A percentile compares a stretch with the other conserved stretches of the same genome.
phyloP scores from a whole-genome alignment of 2,329 filamentous ascomycete genomes.

The Cordyceps cateniannulata region DNA sequence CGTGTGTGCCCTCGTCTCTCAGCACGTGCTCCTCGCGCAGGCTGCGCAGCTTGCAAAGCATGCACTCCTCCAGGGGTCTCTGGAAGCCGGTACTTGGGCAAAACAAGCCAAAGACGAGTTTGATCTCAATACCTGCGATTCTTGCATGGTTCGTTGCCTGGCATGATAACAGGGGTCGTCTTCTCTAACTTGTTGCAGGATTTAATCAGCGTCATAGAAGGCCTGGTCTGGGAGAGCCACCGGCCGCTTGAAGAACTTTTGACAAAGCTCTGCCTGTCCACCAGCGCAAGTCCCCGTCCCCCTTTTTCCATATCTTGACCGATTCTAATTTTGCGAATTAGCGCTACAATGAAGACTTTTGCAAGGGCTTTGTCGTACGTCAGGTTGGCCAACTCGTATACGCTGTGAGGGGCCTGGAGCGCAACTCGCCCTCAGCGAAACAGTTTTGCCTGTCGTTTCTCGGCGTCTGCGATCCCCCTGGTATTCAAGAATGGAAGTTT shows the following conservation, averaged over 20 bases:
- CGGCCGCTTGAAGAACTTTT: slow-evolving; percentile 29
- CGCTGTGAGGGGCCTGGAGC: slow-evolving; percentile 38
- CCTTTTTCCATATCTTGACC: no score
- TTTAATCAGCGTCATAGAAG: slow-evolving; percentile 32
- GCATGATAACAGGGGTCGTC: no score
- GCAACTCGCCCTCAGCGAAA: slow-evolving; percentile 43
- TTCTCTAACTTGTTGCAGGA: slow-evolving; percentile 8
- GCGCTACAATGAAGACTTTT: slow-evolving; percentile 49
- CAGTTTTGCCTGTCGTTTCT: slow-evolving; percentile 47
- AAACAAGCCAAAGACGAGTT: slow-evolving; percentile 5
- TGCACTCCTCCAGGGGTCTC: not conserved
- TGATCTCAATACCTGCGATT: slow-evolving; percentile 18
- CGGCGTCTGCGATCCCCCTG: slow-evolving; percentile 46
- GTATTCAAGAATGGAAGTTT: slow-evolving; percentile 36
- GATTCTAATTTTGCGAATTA: slow-evolving; percentile 18
- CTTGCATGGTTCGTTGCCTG: slow-evolving; percentile 21
- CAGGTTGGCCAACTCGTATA: slow-evolving; percentile 49
- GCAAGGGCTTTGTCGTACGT: slow-evolving; percentile 41
- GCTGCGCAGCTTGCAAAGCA: not conserved
- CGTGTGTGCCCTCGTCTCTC: not conserved
- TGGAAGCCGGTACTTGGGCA: slow-evolving; percentile 11
- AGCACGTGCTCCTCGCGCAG: not conserved
- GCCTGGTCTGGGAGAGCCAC: slow-evolving; percentile 36
- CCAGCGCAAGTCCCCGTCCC: slow-evolving; percentile 20
- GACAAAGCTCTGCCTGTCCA: slow-evolving; percentile 26